Percentiles rank a stretch among this genome's conserved stretches.
Evolutionary conservation across 148 eudicot genomes (phyloP).

Genomic region (Vaccinium vitisidaea): DNA sequence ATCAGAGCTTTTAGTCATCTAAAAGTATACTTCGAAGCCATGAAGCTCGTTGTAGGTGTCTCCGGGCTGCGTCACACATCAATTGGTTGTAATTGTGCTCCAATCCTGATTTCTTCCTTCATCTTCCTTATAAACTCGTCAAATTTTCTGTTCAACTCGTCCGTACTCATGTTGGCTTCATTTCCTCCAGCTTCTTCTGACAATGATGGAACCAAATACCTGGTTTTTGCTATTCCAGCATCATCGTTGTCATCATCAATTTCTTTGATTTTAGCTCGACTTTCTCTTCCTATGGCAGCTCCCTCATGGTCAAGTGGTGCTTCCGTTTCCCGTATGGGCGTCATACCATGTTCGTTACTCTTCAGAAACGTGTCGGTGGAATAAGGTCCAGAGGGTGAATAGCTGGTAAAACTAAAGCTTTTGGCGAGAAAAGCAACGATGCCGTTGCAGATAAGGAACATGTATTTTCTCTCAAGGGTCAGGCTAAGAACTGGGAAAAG

Average conservation of each 20-base stretch:
- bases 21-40: not conserved
- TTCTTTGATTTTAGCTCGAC: not conserved
- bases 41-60: not conserved
- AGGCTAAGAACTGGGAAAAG: slow-evolving; percentile 22
- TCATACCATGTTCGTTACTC: not conserved
- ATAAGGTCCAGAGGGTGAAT: not conserved
- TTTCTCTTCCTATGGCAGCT: not conserved
- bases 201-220: not conserved
- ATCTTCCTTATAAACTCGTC: slow-evolving; percentile 49
- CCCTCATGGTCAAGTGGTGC: not conserved
- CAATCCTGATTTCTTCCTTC: slow-evolving; percentile 36
- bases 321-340: not conserved
- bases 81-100: slow-evolving; percentile 27
- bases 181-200: slow-evolving; percentile 4
- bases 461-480: slow-evolving; percentile 32
- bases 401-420: slow-evolving; percentile 9
- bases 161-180: slow-evolving; percentile 21
- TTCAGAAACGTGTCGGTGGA: not conserved
- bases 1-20: not conserved
- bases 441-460: slow-evolving; percentile 44
- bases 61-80: not conserved
- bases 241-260: slow-evolving; percentile 5
- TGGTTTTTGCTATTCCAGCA: not conserved
- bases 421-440: slow-evolving; percentile 30
- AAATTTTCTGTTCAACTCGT: slow-evolving; percentile 41